Percentiles rank a stretch among this genome's conserved stretches.
Evolutionary conservation across 257 asterid genomes (phyloP).

Genomic region (Fraxinus anomala): DNA sequence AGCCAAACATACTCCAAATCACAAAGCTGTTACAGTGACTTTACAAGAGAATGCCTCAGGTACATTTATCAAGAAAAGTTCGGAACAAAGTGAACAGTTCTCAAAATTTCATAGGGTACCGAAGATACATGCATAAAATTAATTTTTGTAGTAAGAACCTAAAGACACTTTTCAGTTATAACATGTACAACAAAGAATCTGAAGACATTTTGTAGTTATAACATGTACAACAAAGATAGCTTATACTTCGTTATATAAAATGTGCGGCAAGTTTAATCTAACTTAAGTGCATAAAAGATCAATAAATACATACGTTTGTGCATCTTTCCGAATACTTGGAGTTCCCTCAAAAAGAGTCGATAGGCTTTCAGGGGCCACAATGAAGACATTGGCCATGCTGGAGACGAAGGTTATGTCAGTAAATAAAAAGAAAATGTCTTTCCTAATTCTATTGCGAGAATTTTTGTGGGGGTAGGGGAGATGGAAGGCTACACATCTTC

Average conservation of each 20-base stretch:
- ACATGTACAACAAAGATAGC: neutral
- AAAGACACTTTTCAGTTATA: neutral
- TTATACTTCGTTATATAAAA: neutral
- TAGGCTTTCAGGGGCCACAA: slow-evolving; percentile 97
- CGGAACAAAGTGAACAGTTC: neutral
- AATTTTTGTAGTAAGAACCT: neutral
- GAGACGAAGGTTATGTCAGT: slow-evolving; percentile 26
- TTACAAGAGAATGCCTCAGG: neutral
- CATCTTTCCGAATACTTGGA: slow-evolving; percentile 96
- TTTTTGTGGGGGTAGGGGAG: neutral
- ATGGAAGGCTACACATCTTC: slow-evolving; percentile 9
- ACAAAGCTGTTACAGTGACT: neutral
- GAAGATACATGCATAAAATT: neutral
- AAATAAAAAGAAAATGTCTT: slow-evolving; percentile 14
- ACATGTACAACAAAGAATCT: neutral
- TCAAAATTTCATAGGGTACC: neutral
- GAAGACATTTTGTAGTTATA: neutral
- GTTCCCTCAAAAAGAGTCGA: slow-evolving; percentile 92
- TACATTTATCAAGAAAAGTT: neutral
- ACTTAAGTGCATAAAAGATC: neutral
- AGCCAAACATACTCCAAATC: neutral
- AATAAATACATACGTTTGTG: slow-evolving; percentile 70
- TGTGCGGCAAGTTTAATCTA: neutral
- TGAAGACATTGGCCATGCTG: slow-evolving; percentile 78
- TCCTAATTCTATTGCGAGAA: neutral